Evolutionary conservation across 768 basidiomycete genomes (phyloP), one percentile per base, ranked within the genome.

Genomic region (Tephrocybe rancida): DNA sequence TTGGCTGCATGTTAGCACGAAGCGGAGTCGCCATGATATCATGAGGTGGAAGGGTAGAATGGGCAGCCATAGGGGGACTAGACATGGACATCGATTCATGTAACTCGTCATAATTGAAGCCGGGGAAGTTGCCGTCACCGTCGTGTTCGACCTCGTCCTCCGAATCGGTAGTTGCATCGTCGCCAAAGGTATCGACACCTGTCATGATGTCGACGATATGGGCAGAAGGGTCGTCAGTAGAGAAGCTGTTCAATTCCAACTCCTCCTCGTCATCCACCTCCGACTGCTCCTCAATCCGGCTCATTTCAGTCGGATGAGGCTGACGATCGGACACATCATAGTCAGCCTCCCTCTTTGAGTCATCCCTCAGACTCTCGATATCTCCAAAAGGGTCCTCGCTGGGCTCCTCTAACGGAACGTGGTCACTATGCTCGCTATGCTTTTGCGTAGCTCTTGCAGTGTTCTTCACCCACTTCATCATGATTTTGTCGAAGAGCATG

Each of bases 371-470:
- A 61, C 92, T 94, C 65, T 96, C 95, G 49, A 98, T 88, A 61
- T 95, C 95, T 27, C 84, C 83, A 70, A 98, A 98, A 7, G 92
- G 90, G 73, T 98, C 95, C 60, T 92, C 91, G 56, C 89, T 90
- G 38, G 80, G 76, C 37, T 80, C 72, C 25, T 72, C 77, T 48
- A 73, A 63, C 55, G 66, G 68, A 60, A 57, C 66, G 56, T 48
- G 64, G 48, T 48, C 65, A 50, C 52, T 72, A 56, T 59, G 73
- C 59, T 52, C 64, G 49, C 52, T 72, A 56, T 59, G 73, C 59
- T 52, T 64, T 48, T 62, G 61, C 19, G 67, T 65, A 3, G 66
- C 67, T 21, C 69, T 64, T 7, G 75, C 73, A 0, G 79, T 75
- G 24, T 75, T 82, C 72, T 86, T 88, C 50, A 92, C 85, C 94